phyloP scores from a whole-genome alignment of 2,329 filamentous ascomycete genomes.

The Ophiostoma sp. region DNA sequence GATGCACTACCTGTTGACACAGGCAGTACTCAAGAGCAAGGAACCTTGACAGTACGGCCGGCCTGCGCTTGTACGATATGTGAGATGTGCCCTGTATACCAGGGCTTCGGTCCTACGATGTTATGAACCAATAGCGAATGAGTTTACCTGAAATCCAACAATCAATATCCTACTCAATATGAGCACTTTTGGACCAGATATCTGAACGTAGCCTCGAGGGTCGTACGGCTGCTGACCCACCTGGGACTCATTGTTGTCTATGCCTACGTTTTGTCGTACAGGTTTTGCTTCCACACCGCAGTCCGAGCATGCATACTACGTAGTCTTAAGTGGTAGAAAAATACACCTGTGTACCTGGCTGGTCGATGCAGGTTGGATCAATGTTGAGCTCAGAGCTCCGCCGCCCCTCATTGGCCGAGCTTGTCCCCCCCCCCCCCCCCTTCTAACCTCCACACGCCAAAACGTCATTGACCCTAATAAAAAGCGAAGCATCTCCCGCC shows the following conservation, averaged over 20 bases:
- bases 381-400: not conserved
- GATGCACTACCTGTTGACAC: conserved; percentile 18
- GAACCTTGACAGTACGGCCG: not conserved
- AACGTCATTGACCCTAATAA: conserved; percentile 14
- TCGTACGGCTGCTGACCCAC: too few species aligned
- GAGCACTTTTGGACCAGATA: too few species aligned
- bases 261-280: too few species aligned
- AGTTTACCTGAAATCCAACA: too few species aligned
- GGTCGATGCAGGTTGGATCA: not conserved
- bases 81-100: not conserved
- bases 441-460: conserved; percentile 1
- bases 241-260: too few species aligned
- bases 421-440: not conserved
- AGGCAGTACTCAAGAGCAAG: conserved; percentile 11
- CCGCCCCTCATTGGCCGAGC: conserved; percentile 16
- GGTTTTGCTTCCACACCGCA: not conserved
- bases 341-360: not conserved
- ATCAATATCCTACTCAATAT: not conserved
- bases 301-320: not conserved
- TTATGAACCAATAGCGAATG: not conserved
- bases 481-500: not conserved
- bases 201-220: too few species aligned
- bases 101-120: not conserved
- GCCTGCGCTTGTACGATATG: not conserved
- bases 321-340: not conserved